Evolutionary conservation across 129 eudicot genomes (phyloP).

Genomic region (Centella asiatica): DNA sequence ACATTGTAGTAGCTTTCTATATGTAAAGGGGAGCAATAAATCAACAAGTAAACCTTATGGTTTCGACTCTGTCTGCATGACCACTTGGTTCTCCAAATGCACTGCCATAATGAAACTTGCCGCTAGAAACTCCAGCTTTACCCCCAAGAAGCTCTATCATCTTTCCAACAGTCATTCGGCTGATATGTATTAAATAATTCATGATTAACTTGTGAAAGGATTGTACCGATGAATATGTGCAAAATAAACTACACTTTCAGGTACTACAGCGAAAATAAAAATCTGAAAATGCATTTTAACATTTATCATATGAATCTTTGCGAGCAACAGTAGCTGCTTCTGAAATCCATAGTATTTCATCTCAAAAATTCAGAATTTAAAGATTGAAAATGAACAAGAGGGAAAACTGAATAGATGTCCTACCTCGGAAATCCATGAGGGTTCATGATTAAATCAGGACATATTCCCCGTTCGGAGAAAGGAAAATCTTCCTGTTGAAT

Average conservation of each 20-base stretch:
- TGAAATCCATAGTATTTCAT: no score
- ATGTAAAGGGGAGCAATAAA: background rate
- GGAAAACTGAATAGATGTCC: background rate
- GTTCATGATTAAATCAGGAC: constrained; percentile 98
- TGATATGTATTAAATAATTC: no score
- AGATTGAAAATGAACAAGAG: no score
- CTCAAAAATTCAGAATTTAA: no score
- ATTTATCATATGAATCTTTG: no score
- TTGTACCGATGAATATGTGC: background rate
- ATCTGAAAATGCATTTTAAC: no score
- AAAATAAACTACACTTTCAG: background rate
- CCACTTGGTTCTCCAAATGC: constrained; percentile 99
- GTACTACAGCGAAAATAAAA: no score
- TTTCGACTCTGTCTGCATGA: constrained; percentile 88
- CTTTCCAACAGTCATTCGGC: constrained; percentile 99
- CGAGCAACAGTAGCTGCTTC: no score
- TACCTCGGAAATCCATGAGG: constrained; percentile 99
- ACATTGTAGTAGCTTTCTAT: background rate
- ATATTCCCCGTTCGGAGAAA: constrained; percentile 91
- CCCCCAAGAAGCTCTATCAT: constrained; percentile 98
- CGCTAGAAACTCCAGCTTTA: constrained; percentile 96
- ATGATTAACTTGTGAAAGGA: background rate
- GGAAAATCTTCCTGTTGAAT: constrained; percentile 97
- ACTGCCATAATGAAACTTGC: constrained; percentile 92
- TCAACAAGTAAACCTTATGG: constrained; percentile 48